Base-by-base conservation (phyloP, 2,329 filamentous ascomycete genomes). In the Apiospora arundinis region DNA sequence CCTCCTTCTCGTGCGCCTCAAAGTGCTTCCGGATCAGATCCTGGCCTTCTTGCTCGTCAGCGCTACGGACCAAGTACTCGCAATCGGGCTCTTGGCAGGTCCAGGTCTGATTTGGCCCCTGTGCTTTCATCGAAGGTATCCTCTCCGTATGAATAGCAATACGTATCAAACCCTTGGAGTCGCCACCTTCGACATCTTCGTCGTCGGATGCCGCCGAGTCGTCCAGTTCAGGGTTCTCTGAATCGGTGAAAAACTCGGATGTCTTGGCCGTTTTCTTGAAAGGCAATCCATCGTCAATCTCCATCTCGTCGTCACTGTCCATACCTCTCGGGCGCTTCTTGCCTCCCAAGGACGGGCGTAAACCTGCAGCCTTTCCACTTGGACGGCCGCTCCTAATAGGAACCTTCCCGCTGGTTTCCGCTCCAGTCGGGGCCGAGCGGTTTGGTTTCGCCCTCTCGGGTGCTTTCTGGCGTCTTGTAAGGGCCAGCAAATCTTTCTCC, bases 1-100 rank as follows among this genome's bases (percentile, higher is more conserved):
- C 82, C 72, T 89, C 87, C 68, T 85, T 83, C 52, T 90, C 87
- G 76, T 94, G 92, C 69, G 88, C 83, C 49, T 84, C 84, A 73
- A 91, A 87, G 77, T 94, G 92, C 67, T 87, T 83, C 23, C 83
- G 84, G 65, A 94, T 91, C 12, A 88, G 81, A 5, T 84, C 81
- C 72, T 89, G 86, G 32, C 88, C 88, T 0, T 86, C 83, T 3
- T 86, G 81, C 56, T 87, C 84, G 63, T 89, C 87, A n/a, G 89
- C 89, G 2, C 86, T 86, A 73, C 91, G 90, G 14, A 93, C 89
- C 52, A 91, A 85, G 75, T 90, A 90, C 48, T 82, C 82, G 76
- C 92, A 94, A 32, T 87, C 90, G 14, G 90, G 88, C 73, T 92
- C 85, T 5, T 87, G 86, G 76, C 92, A 94, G 0, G 83, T 83